Evolutionary conservation across 305 asterid species (phyloP), one percentile per base, ranked within the genome.

Genomic region (Fraxinus baroniana): DNA sequence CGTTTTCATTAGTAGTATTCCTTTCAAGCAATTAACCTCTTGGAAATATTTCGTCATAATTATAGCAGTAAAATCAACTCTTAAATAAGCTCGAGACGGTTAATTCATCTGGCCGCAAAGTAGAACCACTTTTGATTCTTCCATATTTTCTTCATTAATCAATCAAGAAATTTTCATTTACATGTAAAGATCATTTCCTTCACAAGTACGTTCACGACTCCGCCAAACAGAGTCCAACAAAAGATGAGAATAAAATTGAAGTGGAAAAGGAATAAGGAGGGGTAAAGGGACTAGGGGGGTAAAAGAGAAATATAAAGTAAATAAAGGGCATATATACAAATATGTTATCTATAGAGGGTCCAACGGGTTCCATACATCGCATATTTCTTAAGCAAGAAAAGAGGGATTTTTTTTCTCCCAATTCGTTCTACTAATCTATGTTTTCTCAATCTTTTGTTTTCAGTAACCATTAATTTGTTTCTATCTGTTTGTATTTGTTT

Each of bases 381-480:
- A 68, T 3, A 12, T 10, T 44, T 13, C 55, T 44, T 10, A 26
- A 68, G n/a, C 37, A 68, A 68, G 7, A 68, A 68, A 26, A 26
- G n/a, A 10, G 74, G 74, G 74, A 68, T 12, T 12, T 26, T 24
- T 36, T 44, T 68, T 13, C 74, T 71, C 46, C 46, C 76, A 33
- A 15, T 7, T 71, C 44, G 76, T 71, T 71, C 44, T 71, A 33
- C 70, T 22, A 78, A 73, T 32, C 36, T 83, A 15, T 24, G 52
- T 73, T 81, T 62, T 70, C 79, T 44, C 72, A 70, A 62, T 70
- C 18, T 32, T 33, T 9, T 26, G 36, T 44, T 83, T 36, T 60
- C 71, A 39, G 8, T 76, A 68, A 24, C 80, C 37, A 17, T 37
- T 46, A 62, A 5, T 73, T 32, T 37, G 74, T 71, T 9, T 75